Conservation (phyloP, 305 asterid species). For the Rubia peregrina region DNA sequence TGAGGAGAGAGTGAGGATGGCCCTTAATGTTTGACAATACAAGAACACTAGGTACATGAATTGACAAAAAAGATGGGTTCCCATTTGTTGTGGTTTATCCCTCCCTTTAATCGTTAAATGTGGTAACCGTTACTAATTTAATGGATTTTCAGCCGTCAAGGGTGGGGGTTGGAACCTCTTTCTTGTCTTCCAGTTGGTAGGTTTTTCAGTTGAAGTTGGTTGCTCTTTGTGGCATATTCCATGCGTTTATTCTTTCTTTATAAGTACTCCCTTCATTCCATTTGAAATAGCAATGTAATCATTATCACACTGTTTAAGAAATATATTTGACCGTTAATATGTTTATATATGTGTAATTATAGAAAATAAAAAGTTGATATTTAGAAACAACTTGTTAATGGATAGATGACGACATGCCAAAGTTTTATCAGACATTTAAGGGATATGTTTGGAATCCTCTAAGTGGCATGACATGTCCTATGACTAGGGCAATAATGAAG, state of each 20-base stretch:
- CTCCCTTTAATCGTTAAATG: conserved; percentile 20
- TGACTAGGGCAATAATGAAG: too few species aligned
- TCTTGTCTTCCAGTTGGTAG: conserved; percentile 40
- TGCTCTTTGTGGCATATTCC: conserved; percentile 20
- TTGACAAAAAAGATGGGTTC: background rate
- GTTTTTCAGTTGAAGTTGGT: conserved; percentile 59
- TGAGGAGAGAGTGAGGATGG: conserved; percentile 3
- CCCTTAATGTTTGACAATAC: conserved; percentile 17
- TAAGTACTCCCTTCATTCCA: too few species aligned
- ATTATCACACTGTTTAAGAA: too few species aligned
- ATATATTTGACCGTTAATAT: too few species aligned
- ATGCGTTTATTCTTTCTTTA: background rate
- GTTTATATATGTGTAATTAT: too few species aligned
- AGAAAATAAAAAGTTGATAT: too few species aligned
- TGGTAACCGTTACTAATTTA: conserved; percentile 18
- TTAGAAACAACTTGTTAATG: too few species aligned
- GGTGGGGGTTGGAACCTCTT: background rate
- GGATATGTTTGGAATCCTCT: too few species aligned
- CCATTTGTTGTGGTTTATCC: conserved; percentile 21
- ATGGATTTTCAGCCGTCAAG: conserved; percentile 13
- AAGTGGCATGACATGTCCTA: too few species aligned
- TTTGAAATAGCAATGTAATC: too few species aligned
- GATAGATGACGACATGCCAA: too few species aligned
- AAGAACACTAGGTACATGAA: background rate
- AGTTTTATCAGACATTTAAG: too few species aligned